These are phyloP conservation scores for Gilbertella persicaria DNA, from an alignment of 371 early-diverging fungal genomes.

Conservation along the genomic window DNA sequence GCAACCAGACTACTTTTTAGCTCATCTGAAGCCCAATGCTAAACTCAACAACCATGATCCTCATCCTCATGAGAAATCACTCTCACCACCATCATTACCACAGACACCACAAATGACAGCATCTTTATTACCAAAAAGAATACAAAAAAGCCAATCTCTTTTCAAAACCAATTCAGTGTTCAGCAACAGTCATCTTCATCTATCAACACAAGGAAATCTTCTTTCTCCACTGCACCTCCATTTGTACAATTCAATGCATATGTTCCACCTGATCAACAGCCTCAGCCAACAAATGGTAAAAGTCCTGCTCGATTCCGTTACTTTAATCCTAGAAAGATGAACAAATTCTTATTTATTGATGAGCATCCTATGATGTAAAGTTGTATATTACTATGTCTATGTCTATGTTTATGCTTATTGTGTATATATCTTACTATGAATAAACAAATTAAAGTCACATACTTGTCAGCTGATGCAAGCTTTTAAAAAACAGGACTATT, in stretches of 20 bases:
- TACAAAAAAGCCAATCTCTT: slow-evolving; percentile 4
- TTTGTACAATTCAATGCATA: slow-evolving; percentile 27
- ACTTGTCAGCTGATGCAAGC: too few relatives aligned
- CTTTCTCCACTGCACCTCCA: slow-evolving; percentile 18
- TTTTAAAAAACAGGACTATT: too few relatives aligned
- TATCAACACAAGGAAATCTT: slow-evolving; percentile 14
- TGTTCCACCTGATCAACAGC: slow-evolving; percentile 13
- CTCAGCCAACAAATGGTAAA: slow-evolving; percentile 12
- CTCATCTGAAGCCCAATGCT: slow-evolving; percentile 21
- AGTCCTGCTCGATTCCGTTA: slow-evolving; percentile 50
- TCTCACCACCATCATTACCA: neutral
- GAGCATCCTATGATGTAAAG: slow-evolving; percentile 43
- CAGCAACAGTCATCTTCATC: slow-evolving; percentile 1
- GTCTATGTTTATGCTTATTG: too few relatives aligned
- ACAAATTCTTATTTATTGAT: slow-evolving; percentile 56
- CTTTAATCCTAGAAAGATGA: slow-evolving; percentile 55
- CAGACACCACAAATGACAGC: neutral
- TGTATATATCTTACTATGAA: neutral
- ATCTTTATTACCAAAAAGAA: neutral
- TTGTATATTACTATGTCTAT: neutral
- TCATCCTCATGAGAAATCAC: slow-evolving; percentile 6
- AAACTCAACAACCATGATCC: slow-evolving; percentile 4
- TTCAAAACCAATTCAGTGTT: slow-evolving; percentile 19
- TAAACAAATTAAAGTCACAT: too few relatives aligned
- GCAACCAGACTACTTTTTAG: slow-evolving; percentile 22